Percentiles rank a stretch among this genome's conserved stretches.
Evolutionary conservation across 495 filamentous ascomycete genomes (phyloP).

Genomic region (Pseudoneurospora amorphoporcata): DNA sequence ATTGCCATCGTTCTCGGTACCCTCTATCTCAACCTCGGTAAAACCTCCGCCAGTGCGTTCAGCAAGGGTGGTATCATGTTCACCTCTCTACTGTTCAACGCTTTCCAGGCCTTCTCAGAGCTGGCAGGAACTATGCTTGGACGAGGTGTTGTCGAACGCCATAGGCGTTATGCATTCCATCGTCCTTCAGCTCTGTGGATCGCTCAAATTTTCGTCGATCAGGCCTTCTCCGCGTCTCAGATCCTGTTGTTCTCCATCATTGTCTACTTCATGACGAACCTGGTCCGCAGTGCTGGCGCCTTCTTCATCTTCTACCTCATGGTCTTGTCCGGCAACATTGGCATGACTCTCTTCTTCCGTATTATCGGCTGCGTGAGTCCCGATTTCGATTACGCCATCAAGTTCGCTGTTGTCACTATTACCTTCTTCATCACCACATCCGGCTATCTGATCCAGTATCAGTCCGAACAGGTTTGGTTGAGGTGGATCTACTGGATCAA

Average conservation of each 20-base stretch:
- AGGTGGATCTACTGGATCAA: slow-evolving; percentile 79
- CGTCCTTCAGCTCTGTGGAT: slow-evolving; percentile 70
- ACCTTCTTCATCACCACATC: slow-evolving; percentile 69
- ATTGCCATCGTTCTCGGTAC: slow-evolving; percentile 73
- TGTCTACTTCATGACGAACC: slow-evolving; percentile 70
- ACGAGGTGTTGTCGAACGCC: slow-evolving; percentile 65
- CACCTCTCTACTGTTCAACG: slow-evolving; percentile 66
- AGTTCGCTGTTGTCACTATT: slow-evolving; percentile 65
- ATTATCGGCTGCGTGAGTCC: slow-evolving; percentile 69
- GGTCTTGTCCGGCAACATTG: slow-evolving; percentile 58
- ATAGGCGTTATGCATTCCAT: slow-evolving; percentile 70
- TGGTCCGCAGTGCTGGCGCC: slow-evolving; percentile 54
- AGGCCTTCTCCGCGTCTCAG: slow-evolving; percentile 54
- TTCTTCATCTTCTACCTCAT: slow-evolving; percentile 74
- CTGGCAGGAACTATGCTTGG: slow-evolving; percentile 62
- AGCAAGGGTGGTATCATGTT: slow-evolving; percentile 70
- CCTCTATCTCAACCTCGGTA: slow-evolving; percentile 58
- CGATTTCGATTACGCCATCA: slow-evolving; percentile 78
- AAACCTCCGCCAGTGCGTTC: slow-evolving; percentile 61
- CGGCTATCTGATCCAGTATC: slow-evolving; percentile 72
- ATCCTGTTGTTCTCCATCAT: slow-evolving; percentile 65
- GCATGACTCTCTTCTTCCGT: slow-evolving; percentile 73
- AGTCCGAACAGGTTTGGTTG: slow-evolving; percentile 59
- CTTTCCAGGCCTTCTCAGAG: slow-evolving; percentile 69
- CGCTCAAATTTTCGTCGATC: slow-evolving; percentile 70